Percentiles rank a stretch among this genome's conserved stretches.
phyloP scores from a whole-genome alignment of 2,329 filamentous ascomycete genomes.

The Fusarium robinianum region DNA sequence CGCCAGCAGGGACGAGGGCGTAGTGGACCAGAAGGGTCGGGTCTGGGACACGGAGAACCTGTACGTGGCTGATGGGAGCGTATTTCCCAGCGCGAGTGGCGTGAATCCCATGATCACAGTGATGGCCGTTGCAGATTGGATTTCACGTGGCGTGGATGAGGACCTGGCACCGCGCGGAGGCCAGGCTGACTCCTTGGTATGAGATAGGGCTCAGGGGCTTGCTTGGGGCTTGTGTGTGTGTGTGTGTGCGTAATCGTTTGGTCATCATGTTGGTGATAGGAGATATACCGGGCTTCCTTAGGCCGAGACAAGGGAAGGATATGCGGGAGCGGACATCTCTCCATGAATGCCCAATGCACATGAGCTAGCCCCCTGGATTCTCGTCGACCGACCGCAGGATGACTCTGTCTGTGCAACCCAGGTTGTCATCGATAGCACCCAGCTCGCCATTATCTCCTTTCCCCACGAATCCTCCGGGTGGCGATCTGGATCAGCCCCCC shows the following conservation, averaged over 20 bases:
- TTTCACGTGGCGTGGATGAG: constrained; percentile 60
- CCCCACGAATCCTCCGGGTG: too few species aligned
- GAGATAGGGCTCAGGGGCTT: background rate
- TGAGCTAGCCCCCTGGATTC: too few species aligned
- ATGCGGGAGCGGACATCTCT: background rate
- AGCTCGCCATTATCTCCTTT: too few species aligned
- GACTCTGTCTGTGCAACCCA: too few species aligned
- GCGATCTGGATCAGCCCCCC: too few species aligned
- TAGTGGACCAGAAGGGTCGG: constrained; percentile 60
- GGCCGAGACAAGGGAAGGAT: constrained; percentile 8
- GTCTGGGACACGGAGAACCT: constrained; percentile 70
- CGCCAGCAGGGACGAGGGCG: constrained; percentile 53
- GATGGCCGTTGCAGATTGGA: constrained; percentile 72
- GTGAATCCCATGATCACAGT: constrained; percentile 82
- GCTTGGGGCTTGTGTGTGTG: constrained; percentile 6
- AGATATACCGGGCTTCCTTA: constrained; percentile 11
- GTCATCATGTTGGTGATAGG: constrained; percentile 22
- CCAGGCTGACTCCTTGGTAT: constrained; percentile 2
- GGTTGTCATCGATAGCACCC: too few species aligned
- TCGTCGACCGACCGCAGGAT: too few species aligned
- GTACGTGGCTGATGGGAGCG: constrained; percentile 74
- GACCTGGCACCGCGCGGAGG: constrained; percentile 42
- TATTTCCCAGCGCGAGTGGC: constrained; percentile 76
- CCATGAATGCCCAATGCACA: background rate
- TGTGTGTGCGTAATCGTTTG: constrained; percentile 14